Percentiles rank a stretch among this genome's conserved stretches.
Evolutionary conservation across 805 yeast genomes (phyloP).

Genomic region (Candida chilensis): DNA sequence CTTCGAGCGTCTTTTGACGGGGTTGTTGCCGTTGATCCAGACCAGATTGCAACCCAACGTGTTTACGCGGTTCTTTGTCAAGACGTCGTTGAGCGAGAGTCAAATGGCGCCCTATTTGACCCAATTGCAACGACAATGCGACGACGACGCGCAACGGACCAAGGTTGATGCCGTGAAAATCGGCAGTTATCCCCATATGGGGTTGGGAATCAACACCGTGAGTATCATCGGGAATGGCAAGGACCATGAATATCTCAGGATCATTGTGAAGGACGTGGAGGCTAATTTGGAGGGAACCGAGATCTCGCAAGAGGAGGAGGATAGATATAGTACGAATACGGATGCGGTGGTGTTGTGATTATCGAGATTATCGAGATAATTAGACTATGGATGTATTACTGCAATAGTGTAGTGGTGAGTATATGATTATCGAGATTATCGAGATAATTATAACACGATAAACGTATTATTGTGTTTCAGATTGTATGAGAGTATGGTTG

Average conservation of each 20-base stretch:
- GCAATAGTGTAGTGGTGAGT: too few species aligned
- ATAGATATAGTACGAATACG: conserved; percentile 25
- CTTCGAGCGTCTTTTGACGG: conserved; percentile 45
- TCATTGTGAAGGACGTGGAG: conserved; percentile 37
- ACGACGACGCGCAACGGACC: conserved; percentile 3
- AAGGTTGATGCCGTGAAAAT: conserved; percentile 40
- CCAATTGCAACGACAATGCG: conserved; percentile 33
- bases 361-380: too few species aligned
- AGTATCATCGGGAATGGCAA: conserved; percentile 58
- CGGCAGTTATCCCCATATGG: conserved; percentile 81
- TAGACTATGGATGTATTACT: too few species aligned
- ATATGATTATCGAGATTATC: too few species aligned
- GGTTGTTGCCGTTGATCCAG: conserved; percentile 24
- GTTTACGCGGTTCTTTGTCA: conserved; percentile 44
- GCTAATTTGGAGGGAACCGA: conserved; percentile 44
- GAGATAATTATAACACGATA: too few species aligned
- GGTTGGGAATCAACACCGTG: conserved; percentile 55
- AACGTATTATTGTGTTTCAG: too few species aligned
- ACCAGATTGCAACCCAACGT: conserved; percentile 12
- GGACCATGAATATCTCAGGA: conserved; percentile 23
- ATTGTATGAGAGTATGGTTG: too few species aligned
- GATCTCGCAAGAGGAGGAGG: conserved; percentile 50
- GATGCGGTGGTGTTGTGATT: too few species aligned
- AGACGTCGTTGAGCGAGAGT: conserved; percentile 54
- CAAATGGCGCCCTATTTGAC: conserved; percentile 58